Percentiles rank a stretch among this genome's conserved stretches.
Evolutionary conservation across 352 stramenopile species (phyloP).

Genomic region (Phytophthora kernoviae): DNA sequence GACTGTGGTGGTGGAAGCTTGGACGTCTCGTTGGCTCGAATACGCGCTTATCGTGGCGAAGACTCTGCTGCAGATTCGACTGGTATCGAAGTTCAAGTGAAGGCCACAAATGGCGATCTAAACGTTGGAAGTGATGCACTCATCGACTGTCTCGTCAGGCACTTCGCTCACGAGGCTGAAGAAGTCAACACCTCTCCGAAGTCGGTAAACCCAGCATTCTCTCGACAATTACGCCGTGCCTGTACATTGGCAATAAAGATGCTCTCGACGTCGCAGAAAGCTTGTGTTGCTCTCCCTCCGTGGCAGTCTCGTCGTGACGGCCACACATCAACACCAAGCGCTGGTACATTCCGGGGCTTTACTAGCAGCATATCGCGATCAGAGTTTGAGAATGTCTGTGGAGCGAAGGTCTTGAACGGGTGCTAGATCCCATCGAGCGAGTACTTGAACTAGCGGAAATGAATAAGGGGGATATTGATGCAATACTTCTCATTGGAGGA

Average conservation of each 20-base stretch:
- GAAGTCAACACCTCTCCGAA: background rate
- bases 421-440: conserved; percentile 24
- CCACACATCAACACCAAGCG: conserved; percentile 1
- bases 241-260: conserved; percentile 51
- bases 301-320: conserved; percentile 15
- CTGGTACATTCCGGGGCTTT: conserved; percentile 12
- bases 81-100: conserved; percentile 23
- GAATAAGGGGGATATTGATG: conserved; percentile 30
- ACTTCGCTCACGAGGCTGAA: conserved; percentile 19
- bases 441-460: conserved; percentile 24
- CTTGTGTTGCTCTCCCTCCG: conserved; percentile 38
- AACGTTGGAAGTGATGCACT: conserved; percentile 23
- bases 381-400: conserved; percentile 46
- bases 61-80: conserved; percentile 16
- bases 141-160: conserved; percentile 22
- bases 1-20: conserved; percentile 44
- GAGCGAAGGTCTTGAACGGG: conserved; percentile 27
- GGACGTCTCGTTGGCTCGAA: conserved; percentile 29
- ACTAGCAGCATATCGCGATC: conserved; percentile 36
- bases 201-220: conserved; percentile 9
- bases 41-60: conserved; percentile 2
- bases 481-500: conserved; percentile 41
- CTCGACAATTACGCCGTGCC: conserved; percentile 33
- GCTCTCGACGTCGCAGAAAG: conserved; percentile 37
- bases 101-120: conserved; percentile 20